These are phyloP conservation scores for Hypomontagnella submonticulosa DNA, from an alignment of 495 filamentous ascomycete species.

Conservation along the genomic window DNA sequence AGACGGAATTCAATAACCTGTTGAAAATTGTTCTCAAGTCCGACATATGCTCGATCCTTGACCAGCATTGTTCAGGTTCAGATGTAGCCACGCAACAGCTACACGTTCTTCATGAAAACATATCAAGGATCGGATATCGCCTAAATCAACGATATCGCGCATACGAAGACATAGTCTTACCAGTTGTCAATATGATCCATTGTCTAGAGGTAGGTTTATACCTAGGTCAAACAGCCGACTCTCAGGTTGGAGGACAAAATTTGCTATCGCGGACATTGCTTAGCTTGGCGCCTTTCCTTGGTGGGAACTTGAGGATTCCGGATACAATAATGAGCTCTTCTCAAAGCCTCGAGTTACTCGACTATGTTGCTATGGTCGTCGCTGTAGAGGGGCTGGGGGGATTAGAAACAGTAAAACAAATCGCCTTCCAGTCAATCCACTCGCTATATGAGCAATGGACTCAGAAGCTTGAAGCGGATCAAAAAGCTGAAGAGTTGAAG, in stretches of 20 bases:
- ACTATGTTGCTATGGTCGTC: conserved; percentile 50
- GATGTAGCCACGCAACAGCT: conserved; percentile 56
- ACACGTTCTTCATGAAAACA: conserved; percentile 73
- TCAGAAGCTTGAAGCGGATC: conserved; percentile 74
- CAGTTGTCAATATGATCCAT: conserved; percentile 82
- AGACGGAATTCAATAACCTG: conserved; percentile 83
- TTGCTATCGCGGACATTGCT: conserved; percentile 55
- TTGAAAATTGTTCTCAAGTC: conserved; percentile 71
- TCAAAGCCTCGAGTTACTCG: conserved; percentile 62
- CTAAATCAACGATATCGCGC: conserved; percentile 73
- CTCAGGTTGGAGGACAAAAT: conserved; percentile 41
- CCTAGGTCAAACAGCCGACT: conserved; percentile 59
- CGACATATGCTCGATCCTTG: conserved; percentile 58
- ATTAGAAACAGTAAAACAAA: conserved; percentile 51
- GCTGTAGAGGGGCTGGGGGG: conserved; percentile 54
- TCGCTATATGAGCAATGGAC: conserved; percentile 83
- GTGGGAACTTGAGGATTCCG: conserved; percentile 52
- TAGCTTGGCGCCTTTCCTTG: conserved; percentile 71
- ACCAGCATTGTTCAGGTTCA: conserved; percentile 39
- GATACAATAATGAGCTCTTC: conserved; percentile 42
- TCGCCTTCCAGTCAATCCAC: conserved; percentile 67
- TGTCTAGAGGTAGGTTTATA: conserved; percentile 81
- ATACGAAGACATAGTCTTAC: conserved; percentile 85
- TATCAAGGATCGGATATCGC: conserved; percentile 72
- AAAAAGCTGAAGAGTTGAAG: conserved; percentile 74